Conservation (phyloP, 495 filamentous ascomycete genomes). For the Trichoderma asperelloides region DNA sequence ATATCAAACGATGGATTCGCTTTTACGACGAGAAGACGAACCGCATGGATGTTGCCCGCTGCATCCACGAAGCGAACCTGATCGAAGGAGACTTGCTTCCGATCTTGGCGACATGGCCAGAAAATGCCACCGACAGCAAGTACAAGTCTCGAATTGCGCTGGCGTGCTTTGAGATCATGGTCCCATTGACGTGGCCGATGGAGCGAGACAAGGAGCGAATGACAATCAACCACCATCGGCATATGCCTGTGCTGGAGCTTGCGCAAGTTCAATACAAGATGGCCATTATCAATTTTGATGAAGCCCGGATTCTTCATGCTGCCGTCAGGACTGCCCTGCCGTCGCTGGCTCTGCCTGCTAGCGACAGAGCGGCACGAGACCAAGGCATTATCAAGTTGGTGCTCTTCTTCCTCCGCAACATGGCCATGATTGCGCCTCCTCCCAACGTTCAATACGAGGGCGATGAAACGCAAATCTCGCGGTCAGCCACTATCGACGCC, state of each 20-base stretch:
- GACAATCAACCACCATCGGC: constrained; percentile 87
- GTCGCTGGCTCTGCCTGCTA: constrained; percentile 68
- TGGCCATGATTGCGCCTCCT: constrained; percentile 72
- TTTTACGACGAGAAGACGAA: constrained; percentile 91
- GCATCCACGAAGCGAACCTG: constrained; percentile 87
- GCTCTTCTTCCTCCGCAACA: constrained; percentile 80
- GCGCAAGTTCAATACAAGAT: constrained; percentile 86
- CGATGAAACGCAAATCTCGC: constrained; percentile 80
- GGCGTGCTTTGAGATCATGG: constrained; percentile 84
- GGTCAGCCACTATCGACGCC: constrained; percentile 78
- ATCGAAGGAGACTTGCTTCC: constrained; percentile 81
- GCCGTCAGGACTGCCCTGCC: constrained; percentile 75
- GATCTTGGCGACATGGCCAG: constrained; percentile 75
- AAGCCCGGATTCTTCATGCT: constrained; percentile 64
- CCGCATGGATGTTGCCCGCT: constrained; percentile 90
- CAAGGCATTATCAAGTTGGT: constrained; percentile 90
- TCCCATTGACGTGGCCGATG: constrained; percentile 90
- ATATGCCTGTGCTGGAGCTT: constrained; percentile 78
- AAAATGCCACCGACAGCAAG: constrained; percentile 60
- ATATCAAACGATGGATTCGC: constrained; percentile 88
- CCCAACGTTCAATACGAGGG: constrained; percentile 44
- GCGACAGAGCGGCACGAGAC: constrained; percentile 70
- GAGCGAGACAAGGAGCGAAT: constrained; percentile 67
- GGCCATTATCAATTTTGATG: constrained; percentile 71
- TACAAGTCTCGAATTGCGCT: constrained; percentile 62